Percentiles rank a stretch among this genome's conserved stretches.
phyloP scores from a whole-genome alignment of 2,329 filamentous ascomycete genomes.

The Epichloe glyceriae region DNA sequence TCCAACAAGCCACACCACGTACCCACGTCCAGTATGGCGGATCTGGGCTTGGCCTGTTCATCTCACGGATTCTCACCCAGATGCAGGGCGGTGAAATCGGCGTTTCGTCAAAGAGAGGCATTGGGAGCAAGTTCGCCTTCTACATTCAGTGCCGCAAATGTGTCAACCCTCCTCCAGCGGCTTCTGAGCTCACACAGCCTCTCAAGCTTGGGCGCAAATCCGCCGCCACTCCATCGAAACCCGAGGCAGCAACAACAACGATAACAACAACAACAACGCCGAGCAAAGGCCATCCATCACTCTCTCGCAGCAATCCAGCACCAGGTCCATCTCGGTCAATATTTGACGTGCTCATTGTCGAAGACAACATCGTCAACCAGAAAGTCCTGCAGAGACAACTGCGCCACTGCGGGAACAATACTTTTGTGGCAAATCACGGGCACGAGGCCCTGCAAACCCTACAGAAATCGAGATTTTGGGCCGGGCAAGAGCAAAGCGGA shows the following conservation, averaged over 20 bases:
- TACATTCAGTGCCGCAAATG: constrained; percentile 58
- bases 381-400: constrained; percentile 50
- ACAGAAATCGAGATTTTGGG: constrained; percentile 43
- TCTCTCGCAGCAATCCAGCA: constrained; percentile 1
- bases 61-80: constrained; percentile 62
- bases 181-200: constrained; percentile 23
- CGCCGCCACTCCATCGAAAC: background rate
- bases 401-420: constrained; percentile 45
- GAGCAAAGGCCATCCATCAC: background rate
- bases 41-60: constrained; percentile 60
- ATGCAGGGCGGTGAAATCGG: constrained; percentile 69
- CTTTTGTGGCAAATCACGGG: constrained; percentile 51
- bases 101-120: constrained; percentile 51
- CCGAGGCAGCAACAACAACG: constrained; percentile 9
- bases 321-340: constrained; percentile 15
- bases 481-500: constrained; percentile 30
- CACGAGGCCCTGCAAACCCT: constrained; percentile 47
- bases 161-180: constrained; percentile 22
- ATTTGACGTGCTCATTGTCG: constrained; percentile 50
- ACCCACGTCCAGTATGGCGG: constrained; percentile 64
- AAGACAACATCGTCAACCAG: constrained; percentile 57
- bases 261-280: background rate
- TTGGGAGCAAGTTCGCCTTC: constrained; percentile 65
- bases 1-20: constrained; percentile 54
- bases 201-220: constrained; percentile 22